Percentiles rank a stretch among this genome's conserved stretches.
These are phyloP conservation scores for Saturnispora besseyi DNA, from an alignment of 805 yeast genomes.

Conservation along the genomic window DNA sequence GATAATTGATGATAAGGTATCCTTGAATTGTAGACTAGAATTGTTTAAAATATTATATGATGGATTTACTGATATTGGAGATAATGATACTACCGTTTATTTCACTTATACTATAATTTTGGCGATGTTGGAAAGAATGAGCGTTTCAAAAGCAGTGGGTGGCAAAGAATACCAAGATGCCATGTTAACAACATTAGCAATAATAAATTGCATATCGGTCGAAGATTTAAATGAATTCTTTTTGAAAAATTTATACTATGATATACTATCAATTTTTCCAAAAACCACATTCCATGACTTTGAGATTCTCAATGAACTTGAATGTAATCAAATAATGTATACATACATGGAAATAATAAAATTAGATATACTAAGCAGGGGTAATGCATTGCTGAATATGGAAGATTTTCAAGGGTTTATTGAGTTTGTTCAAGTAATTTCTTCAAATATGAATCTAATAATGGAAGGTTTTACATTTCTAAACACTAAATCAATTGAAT, in stretches of 20 bases:
- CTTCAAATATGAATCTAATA: not conserved
- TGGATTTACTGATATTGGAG: not conserved
- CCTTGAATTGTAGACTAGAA: not conserved
- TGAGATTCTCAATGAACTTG: not conserved
- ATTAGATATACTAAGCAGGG: not conserved
- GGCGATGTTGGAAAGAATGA: not conserved
- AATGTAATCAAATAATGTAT: not conserved
- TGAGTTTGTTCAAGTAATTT: not conserved
- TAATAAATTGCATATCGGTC: not conserved
- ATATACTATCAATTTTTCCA: not conserved
- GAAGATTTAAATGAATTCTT: not conserved
- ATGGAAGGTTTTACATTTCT: not conserved
- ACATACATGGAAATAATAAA: not conserved
- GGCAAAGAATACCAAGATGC: not conserved
- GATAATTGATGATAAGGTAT: not conserved
- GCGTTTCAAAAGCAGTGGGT: not conserved
- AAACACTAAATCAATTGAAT: not conserved
- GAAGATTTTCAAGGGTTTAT: not conserved
- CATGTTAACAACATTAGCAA: not conserved
- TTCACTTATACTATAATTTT: not conserved
- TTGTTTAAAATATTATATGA: not conserved
- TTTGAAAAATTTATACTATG: not conserved
- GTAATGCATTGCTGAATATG: not conserved
- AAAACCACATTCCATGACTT: not conserved
- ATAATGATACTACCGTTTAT: not conserved